Conservation (phyloP, 2,329 filamentous ascomycete species). For the Apiospora phragmitis region DNA sequence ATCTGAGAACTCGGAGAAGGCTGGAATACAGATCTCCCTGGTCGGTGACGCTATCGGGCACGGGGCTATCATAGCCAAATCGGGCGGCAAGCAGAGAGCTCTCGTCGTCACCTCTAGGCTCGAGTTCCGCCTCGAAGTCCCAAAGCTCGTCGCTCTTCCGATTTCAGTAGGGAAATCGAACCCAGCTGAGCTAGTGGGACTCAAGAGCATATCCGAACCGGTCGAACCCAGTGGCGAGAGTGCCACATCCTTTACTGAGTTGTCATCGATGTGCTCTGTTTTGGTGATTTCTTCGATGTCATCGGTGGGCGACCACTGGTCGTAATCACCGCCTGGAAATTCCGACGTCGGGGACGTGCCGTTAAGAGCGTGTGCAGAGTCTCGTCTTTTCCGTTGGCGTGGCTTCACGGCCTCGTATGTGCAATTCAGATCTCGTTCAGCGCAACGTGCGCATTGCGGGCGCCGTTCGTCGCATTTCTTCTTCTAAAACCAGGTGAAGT, state of each 20-base stretch:
- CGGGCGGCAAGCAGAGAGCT: conserved; percentile 32
- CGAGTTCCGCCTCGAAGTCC: conserved; percentile 23
- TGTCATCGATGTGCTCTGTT: conserved; percentile 20
- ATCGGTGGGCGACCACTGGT: conserved; percentile 23
- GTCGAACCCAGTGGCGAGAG: conserved; percentile 18
- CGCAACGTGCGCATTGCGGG: conserved; percentile 51
- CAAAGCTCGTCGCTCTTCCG: conserved; percentile 17
- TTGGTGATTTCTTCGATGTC: conserved; percentile 18
- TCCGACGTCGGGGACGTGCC: neutral
- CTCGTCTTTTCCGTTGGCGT: conserved; percentile 41
- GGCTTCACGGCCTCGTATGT: conserved; percentile 50
- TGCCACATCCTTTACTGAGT: neutral
- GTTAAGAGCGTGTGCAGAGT: conserved; percentile 27
- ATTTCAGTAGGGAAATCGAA: conserved; percentile 30
- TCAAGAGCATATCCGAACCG: conserved; percentile 25
- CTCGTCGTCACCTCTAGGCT: conserved; percentile 20
- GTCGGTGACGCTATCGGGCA: conserved; percentile 40
- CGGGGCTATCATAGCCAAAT: conserved; percentile 43
- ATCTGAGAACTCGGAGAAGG: conserved; percentile 58
- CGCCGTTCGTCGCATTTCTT: conserved; percentile 59
- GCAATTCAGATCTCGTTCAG: conserved; percentile 49
- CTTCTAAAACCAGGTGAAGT: conserved; percentile 41
- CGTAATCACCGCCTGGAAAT: conserved; percentile 14
- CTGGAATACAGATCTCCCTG: conserved; percentile 52
- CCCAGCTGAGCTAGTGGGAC: conserved; percentile 32